phyloP scores from a whole-genome alignment of 768 basidiomycete genomes.

The Lentinula guzmanii region DNA sequence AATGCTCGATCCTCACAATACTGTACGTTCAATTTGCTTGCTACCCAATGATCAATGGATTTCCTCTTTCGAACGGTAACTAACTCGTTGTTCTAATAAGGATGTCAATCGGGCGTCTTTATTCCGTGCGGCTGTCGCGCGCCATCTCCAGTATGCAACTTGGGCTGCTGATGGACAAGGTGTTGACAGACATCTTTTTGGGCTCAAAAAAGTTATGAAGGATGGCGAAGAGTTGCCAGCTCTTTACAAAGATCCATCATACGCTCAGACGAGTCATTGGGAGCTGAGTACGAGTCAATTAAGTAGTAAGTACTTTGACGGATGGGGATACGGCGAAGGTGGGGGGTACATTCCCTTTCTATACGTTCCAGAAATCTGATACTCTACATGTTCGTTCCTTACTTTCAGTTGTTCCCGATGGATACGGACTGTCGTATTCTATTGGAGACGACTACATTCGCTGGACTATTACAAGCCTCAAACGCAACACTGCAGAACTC shows the following conservation, averaged over 20 bases:
- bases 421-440: conserved; percentile 87
- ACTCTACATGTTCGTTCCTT: background rate
- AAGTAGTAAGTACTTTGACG: conserved; percentile 74
- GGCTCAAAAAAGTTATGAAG: conserved; percentile 75
- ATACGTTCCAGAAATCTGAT: background rate
- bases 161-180: conserved; percentile 95
- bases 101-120: conserved; percentile 54
- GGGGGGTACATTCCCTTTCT: conserved; percentile 10
- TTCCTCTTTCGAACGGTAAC: background rate
- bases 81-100: conserved; percentile 21
- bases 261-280: conserved; percentile 75
- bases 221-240: conserved; percentile 68
- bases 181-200: conserved; percentile 94
- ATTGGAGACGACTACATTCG: conserved; percentile 81
- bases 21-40: conserved; percentile 30
- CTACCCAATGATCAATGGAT: background rate
- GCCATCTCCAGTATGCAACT: conserved; percentile 81
- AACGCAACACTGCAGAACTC: conserved; percentile 45
- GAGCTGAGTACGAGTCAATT: conserved; percentile 90
- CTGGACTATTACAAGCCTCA: conserved; percentile 85
- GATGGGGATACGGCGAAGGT: conserved; percentile 98
- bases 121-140: conserved; percentile 69
- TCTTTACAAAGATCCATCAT: conserved; percentile 73
- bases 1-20: conserved; percentile 61
- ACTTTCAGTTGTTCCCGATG: conserved; percentile 74